These are phyloP conservation scores for Gossypium gossypioides DNA, from an alignment of 441 rosid genomes.

Conservation along the genomic window DNA sequence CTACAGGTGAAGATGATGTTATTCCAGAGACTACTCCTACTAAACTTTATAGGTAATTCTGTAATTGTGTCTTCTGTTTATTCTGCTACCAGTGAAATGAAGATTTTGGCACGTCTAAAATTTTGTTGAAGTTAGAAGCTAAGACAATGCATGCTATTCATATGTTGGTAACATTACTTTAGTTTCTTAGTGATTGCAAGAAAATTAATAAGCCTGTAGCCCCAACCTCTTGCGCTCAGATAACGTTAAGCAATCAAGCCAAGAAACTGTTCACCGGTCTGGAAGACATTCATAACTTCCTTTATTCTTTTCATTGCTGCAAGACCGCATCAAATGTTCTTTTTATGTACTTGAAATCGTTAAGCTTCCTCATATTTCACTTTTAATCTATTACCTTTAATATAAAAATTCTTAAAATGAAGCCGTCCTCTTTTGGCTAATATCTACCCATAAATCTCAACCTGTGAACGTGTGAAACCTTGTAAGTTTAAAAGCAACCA, in stretches of 20 bases:
- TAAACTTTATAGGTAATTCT: constrained; percentile 55
- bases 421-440: neutral
- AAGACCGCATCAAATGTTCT: neutral
- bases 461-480: neutral
- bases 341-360: neutral
- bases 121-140: constrained; percentile 1
- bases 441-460: neutral
- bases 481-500: neutral
- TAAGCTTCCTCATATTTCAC: neutral
- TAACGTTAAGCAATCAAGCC: neutral
- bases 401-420: neutral
- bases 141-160: neutral
- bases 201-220: neutral
- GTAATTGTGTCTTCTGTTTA: constrained; percentile 8
- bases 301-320: neutral
- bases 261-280: neutral
- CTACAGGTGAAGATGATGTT: constrained; percentile 63
- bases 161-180: neutral
- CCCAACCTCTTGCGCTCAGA: neutral
- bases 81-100: neutral
- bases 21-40: constrained; percentile 62
- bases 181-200: neutral
- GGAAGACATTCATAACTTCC: neutral
- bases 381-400: neutral
- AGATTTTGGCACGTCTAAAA: neutral